phyloP scores from a whole-genome alignment of 163 green algal genomes.

The Dunaliella salina region DNA sequence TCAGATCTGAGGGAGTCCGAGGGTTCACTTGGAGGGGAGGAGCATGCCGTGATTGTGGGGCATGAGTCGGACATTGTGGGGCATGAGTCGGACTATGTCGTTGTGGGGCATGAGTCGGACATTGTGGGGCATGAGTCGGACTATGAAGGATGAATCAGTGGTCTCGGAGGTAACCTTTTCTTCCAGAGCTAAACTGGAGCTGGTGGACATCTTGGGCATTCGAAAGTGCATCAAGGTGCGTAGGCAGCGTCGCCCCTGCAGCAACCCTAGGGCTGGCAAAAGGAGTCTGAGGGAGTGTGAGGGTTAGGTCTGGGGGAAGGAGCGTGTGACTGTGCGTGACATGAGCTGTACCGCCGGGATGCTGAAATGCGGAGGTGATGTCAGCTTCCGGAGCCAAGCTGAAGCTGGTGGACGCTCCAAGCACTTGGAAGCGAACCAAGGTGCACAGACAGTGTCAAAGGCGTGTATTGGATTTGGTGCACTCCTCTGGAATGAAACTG shows the following conservation, averaged over 20 bases:
- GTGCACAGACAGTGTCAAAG: conserved; percentile 3
- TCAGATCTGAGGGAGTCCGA: too few relatives aligned
- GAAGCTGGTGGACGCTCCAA: conserved; percentile 94
- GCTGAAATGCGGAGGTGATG: conserved; percentile 79
- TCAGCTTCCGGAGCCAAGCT: conserved; percentile 63
- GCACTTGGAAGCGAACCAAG: conserved; percentile 76
- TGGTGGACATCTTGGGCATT: conserved; percentile 97
- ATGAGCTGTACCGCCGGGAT: conserved; percentile 92
- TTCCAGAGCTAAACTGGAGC: conserved; percentile 64
- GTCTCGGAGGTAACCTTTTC: conserved; percentile 74
- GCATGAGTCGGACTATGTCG: too few relatives aligned
- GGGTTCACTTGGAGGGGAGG: too few relatives aligned
- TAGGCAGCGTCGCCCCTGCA: too few relatives aligned
- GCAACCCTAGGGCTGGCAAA: too few relatives aligned
- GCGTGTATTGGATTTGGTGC: conserved; percentile 6
- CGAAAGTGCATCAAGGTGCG: conserved; percentile 59
- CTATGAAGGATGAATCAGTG: conserved; percentile 91
- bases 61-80: too few relatives aligned
- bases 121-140: conserved; percentile 92
- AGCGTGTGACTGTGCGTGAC: conserved; percentile 88
- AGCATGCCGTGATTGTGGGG: too few relatives aligned
- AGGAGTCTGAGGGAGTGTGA: too few relatives aligned
- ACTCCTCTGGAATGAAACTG: background rate
- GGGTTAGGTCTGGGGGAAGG: conserved; percentile 67
- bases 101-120: too few relatives aligned